Evolutionary conservation across 805 yeast genomes (phyloP), one percentile per base, ranked within the genome.

Genomic region (Sungouiella thailandica): DNA sequence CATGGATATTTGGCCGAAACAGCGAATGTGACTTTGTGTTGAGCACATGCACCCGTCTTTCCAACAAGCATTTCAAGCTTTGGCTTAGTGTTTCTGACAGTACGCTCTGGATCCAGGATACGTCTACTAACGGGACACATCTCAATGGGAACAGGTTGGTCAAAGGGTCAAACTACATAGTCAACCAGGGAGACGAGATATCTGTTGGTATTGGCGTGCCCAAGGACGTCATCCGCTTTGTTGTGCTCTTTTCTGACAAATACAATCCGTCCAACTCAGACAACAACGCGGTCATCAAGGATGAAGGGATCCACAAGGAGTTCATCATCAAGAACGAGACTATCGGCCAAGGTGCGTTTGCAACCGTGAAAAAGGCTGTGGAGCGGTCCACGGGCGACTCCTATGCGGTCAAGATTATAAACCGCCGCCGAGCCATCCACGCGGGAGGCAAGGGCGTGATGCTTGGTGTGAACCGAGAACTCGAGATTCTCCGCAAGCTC

Each of bases 301-400:
- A 66, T 35, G 66, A 73, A 20, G 88, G 89, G 1, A 78, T 85
- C 8, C 69, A 70, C 47, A 75, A 73, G 38, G 78, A 82, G 49
- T 93, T 80, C 57, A 82, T 85, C 10, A 76, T 90, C 14, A 75
- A 81, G 39, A 85, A 82, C 53, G 95, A 84, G 50, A 80, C 85
- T 11, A 84, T 90, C 1, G 98, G 98, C 1, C 93, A 87, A 49
- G 98, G 98, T n/a, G 97, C 97, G 7, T 90, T 90, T 70, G 97
- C 97, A 5, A 83, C 89, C 1, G 98, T 93, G 18, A 82, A 87
- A 46, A 86, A 86, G 53, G 96, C 94, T 4, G 78, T 89, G 1
- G 93, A 88, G 50, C 72, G 97, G 41, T 60, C 76, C 5, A 78
- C 95, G 0, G 97, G 97, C 10, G 78, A 80, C 44, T 75, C 90